Evolutionary conservation across 495 filamentous ascomycete species (phyloP), one percentile per base, ranked within the genome.

Genomic region (Entonaema liquescens): DNA sequence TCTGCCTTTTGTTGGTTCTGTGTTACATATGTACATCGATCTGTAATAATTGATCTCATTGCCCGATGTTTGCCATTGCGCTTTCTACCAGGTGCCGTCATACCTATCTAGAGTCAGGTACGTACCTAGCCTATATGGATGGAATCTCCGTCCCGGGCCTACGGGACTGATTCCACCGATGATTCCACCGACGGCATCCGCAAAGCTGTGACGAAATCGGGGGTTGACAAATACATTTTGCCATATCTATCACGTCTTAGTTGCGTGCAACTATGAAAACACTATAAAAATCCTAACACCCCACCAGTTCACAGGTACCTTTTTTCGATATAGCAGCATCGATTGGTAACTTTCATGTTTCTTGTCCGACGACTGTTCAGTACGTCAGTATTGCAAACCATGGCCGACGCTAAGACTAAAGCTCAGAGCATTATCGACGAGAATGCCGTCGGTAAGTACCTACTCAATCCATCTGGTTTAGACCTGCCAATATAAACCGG

Each of bases 351-450:
- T 68, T 77, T 87, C 90, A 93, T 94, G 84, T 92, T 84, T 79
- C 88, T 95, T 82, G 85, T 97, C 80, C 84, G 89, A 71, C 84
- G 90, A 73, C 84, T 97, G 79, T 93, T 97, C 83, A 85, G 84
- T 67, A 84, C 84, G 65, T 83, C 87, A 61, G 78, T 84, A 75
- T 79, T 84, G 62, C 83, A 92, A 71, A 83, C 85, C 76, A 94
- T 94, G 91, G 91, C 93, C 74, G 89, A 91, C 80, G 93, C 94
- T 67, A 94, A 92, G 82, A 87, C 87, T 64, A 95, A 95, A 79
- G 94, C 92, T 50, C 90, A 97, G 81, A 76, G 75, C 67, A 89
- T 98, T 81, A 97, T 99, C 76, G 87, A 97, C 77, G 91, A 97
- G 71, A 95, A 98, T 81, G 85, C 89, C 67, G 95, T 98, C 75